These are phyloP conservation scores for Mimosa pudica DNA, from an alignment of 306 rosid species.

Conservation along the genomic window DNA sequence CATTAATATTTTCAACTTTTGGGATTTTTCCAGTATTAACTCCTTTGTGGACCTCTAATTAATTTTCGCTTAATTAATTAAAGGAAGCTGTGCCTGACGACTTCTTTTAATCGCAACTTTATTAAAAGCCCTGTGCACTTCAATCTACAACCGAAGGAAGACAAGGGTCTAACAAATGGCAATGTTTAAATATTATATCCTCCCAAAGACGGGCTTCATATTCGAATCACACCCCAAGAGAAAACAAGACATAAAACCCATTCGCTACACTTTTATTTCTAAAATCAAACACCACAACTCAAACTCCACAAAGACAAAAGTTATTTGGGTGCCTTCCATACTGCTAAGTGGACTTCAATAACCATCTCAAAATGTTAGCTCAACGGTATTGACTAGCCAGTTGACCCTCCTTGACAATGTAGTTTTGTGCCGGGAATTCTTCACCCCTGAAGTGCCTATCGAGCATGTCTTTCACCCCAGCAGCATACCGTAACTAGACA, in stretches of 20 bases:
- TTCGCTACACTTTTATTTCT: conserved; percentile 32
- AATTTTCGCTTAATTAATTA: too few relatives aligned
- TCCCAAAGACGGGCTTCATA: neutral
- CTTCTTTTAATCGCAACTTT: neutral
- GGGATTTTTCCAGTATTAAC: too few relatives aligned
- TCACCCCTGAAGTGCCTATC: conserved; percentile 89
- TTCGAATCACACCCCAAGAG: neutral
- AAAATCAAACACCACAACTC: conserved; percentile 6
- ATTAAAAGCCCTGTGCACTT: neutral
- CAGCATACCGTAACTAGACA: conserved; percentile 81
- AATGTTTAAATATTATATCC: neutral
- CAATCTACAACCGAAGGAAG: neutral
- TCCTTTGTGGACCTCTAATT: too few relatives aligned
- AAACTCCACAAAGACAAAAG: conserved; percentile 19
- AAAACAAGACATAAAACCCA: conserved; percentile 8
- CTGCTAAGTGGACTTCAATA: conserved; percentile 25
- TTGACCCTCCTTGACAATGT: conserved; percentile 91
- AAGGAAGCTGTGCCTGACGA: neutral
- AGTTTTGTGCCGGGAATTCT: conserved; percentile 84
- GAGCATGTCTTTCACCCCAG: conserved; percentile 94
- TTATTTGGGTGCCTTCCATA: conserved; percentile 15
- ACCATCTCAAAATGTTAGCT: conserved; percentile 15
- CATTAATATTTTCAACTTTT: too few relatives aligned
- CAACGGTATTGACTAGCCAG: conserved; percentile 87
- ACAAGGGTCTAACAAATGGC: neutral